These are phyloP conservation scores for Diutina neorugosa DNA, from an alignment of 1,139 yeast genomes.

Conservation along the genomic window DNA sequence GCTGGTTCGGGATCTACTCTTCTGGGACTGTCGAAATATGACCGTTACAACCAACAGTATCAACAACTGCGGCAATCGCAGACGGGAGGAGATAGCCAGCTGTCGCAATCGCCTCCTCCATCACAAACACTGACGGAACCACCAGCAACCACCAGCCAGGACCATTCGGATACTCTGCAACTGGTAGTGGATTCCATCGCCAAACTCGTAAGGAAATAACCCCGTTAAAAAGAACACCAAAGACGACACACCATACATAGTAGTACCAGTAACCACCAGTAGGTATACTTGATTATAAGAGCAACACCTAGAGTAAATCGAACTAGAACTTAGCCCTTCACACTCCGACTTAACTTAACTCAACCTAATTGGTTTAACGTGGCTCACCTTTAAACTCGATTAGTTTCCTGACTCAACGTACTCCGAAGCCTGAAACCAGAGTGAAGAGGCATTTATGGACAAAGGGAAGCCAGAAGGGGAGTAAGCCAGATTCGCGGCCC, in stretches of 20 bases:
- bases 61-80: not conserved
- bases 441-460: no score
- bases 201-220: constrained; percentile 1
- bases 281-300: constrained; percentile 4
- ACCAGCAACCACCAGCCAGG: not conserved
- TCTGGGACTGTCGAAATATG: constrained; percentile 2
- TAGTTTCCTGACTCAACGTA: no score
- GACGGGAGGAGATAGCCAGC: not conserved
- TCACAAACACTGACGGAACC: not conserved
- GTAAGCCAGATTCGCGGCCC: no score
- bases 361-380: no score
- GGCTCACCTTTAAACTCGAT: no score
- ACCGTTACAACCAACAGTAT: not conserved
- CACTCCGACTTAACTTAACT: no score
- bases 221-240: no score
- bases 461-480: no score
- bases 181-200: constrained; percentile 2
- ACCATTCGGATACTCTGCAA: not conserved
- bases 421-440: no score
- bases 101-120: not conserved
- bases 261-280: not conserved
- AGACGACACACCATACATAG: not conserved
- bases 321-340: no score
- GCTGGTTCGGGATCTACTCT: not conserved
- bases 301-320: no score